Evolutionary conservation across 1,284 basidiomycete species (phyloP), one percentile per base, ranked within the genome.

Genomic region (Ustilago curta): DNA sequence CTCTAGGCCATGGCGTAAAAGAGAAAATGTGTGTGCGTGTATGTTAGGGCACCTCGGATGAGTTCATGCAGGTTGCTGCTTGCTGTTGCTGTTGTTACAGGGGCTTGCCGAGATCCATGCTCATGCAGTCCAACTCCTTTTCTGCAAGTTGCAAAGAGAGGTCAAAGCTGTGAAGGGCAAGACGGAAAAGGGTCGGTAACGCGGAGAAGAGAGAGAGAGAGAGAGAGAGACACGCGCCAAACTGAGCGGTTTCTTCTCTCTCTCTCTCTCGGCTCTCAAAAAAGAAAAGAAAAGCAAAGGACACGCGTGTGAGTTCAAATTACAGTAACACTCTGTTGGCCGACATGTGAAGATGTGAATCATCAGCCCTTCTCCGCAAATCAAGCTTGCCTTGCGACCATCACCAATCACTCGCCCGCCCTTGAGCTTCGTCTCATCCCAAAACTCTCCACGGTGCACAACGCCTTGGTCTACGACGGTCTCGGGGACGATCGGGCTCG

Each of bases 341-440:
- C 16, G 27, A n/a, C 3, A 16, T 8, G 14, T 45, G 44, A 31
- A 31, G n/a, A n/a, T n/a, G n/a, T n/a, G n/a, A n/a, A n/a, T n/a
- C n/a, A n/a, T 31, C 45, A 47, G 45, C 45, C 19, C 12, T 14
- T 47, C 45, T 29, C 45, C 27, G 27, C 45, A 47, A 47, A 29
- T 8, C 3, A 19, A 19, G 8, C 27, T 48, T 48, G 47, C 4
- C 29, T 19, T 19, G 47, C 11, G 29, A 48, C 47, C 9, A 31
- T 11, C 47, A 48, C 14, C 35, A 37, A 37, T 48, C 29, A 31
- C 47, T n/a, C n/a, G n/a, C 27, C 19, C 11, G n/a, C 29, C 35
- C 12, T 48, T n/a, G n/a, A 31, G 29, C 47, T 19, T 31, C 47
- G 47, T 29, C 29, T 31, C 47, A 31, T 31, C 47, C 47, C 27